Conservation (phyloP, 768 basidiomycete species). For the Tricholoma terreum region DNA sequence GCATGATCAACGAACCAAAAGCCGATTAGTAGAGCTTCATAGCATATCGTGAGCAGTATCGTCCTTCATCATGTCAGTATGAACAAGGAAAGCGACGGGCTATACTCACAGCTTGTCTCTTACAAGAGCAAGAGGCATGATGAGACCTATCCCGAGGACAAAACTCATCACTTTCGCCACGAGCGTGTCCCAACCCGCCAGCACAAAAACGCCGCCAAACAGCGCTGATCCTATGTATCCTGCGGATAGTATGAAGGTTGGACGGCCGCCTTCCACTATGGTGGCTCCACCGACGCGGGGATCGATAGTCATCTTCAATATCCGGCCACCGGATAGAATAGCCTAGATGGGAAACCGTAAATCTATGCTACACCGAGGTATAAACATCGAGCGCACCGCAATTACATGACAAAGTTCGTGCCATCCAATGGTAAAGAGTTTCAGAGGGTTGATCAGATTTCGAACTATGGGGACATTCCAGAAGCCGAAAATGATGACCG, state of each 20-base stretch:
- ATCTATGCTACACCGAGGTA: background rate
- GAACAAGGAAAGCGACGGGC: background rate
- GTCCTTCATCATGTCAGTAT: conserved; percentile 52
- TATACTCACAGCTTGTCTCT: conserved; percentile 81
- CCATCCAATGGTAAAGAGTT: conserved; percentile 85
- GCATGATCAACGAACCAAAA: conserved; percentile 96
- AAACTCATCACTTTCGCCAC: conserved; percentile 93
- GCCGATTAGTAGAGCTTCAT: conserved; percentile 84
- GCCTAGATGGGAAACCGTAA: conserved; percentile 42
- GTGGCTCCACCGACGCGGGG: conserved; percentile 77
- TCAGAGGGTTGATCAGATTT: conserved; percentile 78
- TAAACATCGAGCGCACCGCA: conserved; percentile 45
- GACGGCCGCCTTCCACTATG: conserved; percentile 73
- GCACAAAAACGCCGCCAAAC: conserved; percentile 77
- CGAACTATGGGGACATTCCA: conserved; percentile 85
- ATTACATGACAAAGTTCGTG: conserved; percentile 86
- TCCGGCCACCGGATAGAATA: conserved; percentile 73
- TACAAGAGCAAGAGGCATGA: conserved; percentile 84
- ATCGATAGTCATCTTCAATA: conserved; percentile 80
- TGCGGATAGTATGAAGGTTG: conserved; percentile 67
- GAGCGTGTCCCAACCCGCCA: conserved; percentile 85
- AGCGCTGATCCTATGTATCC: conserved; percentile 84
- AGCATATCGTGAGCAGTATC: conserved; percentile 74
- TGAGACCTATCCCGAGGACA: conserved; percentile 79
- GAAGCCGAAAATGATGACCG: conserved; percentile 81